Conservation (phyloP, 768 basidiomycete species). For the Hygrophorus russula region DNA sequence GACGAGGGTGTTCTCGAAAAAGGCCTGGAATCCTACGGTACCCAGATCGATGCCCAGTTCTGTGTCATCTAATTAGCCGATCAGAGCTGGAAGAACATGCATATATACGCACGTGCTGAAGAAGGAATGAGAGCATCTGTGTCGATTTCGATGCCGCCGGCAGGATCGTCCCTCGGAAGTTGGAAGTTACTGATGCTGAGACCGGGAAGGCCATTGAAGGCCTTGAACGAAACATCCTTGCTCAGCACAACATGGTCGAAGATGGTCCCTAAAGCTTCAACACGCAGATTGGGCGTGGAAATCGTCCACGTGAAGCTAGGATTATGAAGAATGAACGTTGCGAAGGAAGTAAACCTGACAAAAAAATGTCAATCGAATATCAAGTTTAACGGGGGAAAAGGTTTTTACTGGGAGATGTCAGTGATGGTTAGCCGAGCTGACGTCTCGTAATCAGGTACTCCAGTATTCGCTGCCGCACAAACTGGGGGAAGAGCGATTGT, state of each 20-base stretch:
- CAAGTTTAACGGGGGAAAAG: neutral
- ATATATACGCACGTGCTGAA: conserved; percentile 40
- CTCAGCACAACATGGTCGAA: conserved; percentile 54
- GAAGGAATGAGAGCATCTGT: conserved; percentile 60
- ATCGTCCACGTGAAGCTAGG: conserved; percentile 61
- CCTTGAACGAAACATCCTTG: conserved; percentile 53
- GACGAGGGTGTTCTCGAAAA: conserved; percentile 42
- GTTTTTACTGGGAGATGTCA: conserved; percentile 32
- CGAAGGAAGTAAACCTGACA: conserved; percentile 50
- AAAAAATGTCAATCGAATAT: conserved; percentile 1
- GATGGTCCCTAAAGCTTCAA: conserved; percentile 56
- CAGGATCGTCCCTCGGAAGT: conserved; percentile 54
- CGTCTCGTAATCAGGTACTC: conserved; percentile 51
- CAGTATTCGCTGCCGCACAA: conserved; percentile 55
- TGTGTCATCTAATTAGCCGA: conserved; percentile 16
- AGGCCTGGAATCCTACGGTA: conserved; percentile 49
- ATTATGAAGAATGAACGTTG: conserved; percentile 54
- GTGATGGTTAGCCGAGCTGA: conserved; percentile 46
- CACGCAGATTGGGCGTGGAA: conserved; percentile 48
- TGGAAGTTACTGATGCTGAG: conserved; percentile 64
- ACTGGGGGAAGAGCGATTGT: conserved; percentile 53
- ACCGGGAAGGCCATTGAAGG: conserved; percentile 61
- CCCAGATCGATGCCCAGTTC: conserved; percentile 65
- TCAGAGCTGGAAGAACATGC: neutral
- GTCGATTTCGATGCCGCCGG: conserved; percentile 61